Evolutionary conservation across 176 grass and related monocot genomes (phyloP), one percentile per base, ranked within the genome.

Genomic region (Carex parvula): DNA sequence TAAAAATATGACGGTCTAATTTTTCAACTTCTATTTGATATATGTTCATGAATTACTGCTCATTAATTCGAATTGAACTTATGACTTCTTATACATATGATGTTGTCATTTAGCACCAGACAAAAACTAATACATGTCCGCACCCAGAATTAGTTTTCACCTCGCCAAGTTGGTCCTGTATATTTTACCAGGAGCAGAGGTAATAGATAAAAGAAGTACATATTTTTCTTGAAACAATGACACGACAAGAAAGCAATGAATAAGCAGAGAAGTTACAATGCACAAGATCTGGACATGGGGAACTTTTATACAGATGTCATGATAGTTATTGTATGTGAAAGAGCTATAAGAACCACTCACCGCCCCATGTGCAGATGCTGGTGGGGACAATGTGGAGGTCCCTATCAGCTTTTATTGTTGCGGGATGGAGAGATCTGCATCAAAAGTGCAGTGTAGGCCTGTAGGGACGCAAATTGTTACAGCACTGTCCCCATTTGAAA

Each of bases 381-480:
- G 73, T 77, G 48, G 73, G 73, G 73, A 77, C 73, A 53, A 75
- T 77, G 73, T 77, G 73, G 73, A 56, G 73, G 73, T 77, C 73
- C 56, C 73, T 77, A 77, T 77, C 73, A 77, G 73, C 73, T 77
- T 77, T 77, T 77, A 77, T 77, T 77, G 73, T 77, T 77, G 50
- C 13, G 14, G 26, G 50, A 77, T 77, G 73, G 73, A 77, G n/a
- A n/a, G 73, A 77, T 77, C 73, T 77, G 73, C 73, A 77, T 77
- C 73, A 56, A 56, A 77, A 77, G 73, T 77, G 73, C 73, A 32
- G 73, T 16, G 72, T 56, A n/a, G n/a, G n/a, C n/a, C n/a, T n/a
- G n/a, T n/a, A 13, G 73, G 73, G 50, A 33, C 73, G 73, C 73
- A 16, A 54, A 56, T 77, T 77, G 24, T 56, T 77, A 32, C 73